phyloP scores from a whole-genome alignment of 73 alveolate genomes.

The Paramecium sexaurelia region DNA sequence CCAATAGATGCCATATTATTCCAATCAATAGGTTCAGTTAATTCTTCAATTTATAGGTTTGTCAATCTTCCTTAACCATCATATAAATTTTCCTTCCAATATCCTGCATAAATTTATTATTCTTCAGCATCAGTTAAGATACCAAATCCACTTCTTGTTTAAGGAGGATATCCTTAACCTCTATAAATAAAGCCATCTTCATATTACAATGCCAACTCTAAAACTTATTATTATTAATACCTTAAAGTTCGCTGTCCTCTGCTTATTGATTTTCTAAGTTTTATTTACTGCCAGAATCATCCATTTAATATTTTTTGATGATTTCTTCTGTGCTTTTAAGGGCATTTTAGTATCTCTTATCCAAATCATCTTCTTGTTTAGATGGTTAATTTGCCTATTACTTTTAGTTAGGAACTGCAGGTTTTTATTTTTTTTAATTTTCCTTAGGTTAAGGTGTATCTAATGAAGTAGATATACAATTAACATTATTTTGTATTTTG shows the following conservation, averaged over 20 bases:
- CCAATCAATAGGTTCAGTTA: constrained; percentile 21
- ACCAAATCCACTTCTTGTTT: constrained; percentile 41
- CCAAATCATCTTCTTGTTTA: neutral
- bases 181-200: constrained; percentile 47
- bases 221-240: neutral
- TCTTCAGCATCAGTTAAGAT: constrained; percentile 11
- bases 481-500: neutral
- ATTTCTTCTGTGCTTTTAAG: constrained; percentile 27
- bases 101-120: neutral
- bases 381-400: neutral
- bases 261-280: neutral
- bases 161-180: constrained; percentile 3
- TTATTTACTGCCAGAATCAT: constrained; percentile 8
- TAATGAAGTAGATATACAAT: neutral
- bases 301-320: neutral
- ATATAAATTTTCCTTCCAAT: constrained; percentile 31
- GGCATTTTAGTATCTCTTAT: constrained; percentile 42
- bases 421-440: neutral
- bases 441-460: constrained; percentile 7
- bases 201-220: constrained; percentile 12
- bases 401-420: neutral
- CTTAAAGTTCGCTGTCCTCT: neutral
- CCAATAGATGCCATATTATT: constrained; percentile 21
- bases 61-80: constrained; percentile 29
- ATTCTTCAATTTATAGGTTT: neutral